phyloP scores from a whole-genome alignment of 768 basidiomycete genomes.

The Hypsizygus marmoreus region DNA sequence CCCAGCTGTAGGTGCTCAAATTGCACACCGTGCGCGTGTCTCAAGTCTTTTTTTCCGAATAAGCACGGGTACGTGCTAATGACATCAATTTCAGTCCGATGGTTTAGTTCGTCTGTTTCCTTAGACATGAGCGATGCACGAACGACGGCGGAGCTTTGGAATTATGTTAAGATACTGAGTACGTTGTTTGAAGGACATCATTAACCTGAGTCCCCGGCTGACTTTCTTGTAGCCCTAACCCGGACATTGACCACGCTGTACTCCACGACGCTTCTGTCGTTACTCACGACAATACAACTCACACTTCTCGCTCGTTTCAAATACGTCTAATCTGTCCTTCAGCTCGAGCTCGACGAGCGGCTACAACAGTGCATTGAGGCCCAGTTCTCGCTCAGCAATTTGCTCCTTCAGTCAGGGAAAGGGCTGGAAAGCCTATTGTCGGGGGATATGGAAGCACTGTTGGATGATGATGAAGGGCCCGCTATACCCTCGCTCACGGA shows the following conservation, averaged over 20 bases:
- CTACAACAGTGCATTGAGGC: constrained; percentile 45
- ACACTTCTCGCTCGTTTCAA: constrained; percentile 80
- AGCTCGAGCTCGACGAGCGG: constrained; percentile 61
- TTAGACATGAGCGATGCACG: constrained; percentile 38
- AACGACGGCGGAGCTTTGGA: constrained; percentile 87
- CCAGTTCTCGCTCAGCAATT: constrained; percentile 38
- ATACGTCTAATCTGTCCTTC: constrained; percentile 71
- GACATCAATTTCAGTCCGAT: too few relatives aligned
- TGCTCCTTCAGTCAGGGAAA: constrained; percentile 31
- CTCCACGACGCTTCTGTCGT: constrained; percentile 78
- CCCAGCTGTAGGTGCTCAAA: too few relatives aligned
- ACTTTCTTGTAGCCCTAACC: constrained; percentile 66
- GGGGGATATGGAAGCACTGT: constrained; percentile 20
- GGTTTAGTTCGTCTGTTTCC: constrained; percentile 29
- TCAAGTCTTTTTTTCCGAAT: too few relatives aligned
- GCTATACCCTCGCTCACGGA: constrained; percentile 45
- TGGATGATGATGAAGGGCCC: constrained; percentile 19
- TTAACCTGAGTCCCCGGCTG: background rate
- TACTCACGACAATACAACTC: constrained; percentile 88
- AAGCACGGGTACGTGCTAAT: too few relatives aligned
- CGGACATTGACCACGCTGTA: constrained; percentile 86
- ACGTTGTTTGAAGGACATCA: constrained; percentile 27
- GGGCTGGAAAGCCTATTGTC: constrained; percentile 25
- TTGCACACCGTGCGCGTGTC: too few relatives aligned
- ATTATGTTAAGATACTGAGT: constrained; percentile 89